phyloP scores from a whole-genome alignment of 768 basidiomycete species.

The Lactarius hengduanensis region DNA sequence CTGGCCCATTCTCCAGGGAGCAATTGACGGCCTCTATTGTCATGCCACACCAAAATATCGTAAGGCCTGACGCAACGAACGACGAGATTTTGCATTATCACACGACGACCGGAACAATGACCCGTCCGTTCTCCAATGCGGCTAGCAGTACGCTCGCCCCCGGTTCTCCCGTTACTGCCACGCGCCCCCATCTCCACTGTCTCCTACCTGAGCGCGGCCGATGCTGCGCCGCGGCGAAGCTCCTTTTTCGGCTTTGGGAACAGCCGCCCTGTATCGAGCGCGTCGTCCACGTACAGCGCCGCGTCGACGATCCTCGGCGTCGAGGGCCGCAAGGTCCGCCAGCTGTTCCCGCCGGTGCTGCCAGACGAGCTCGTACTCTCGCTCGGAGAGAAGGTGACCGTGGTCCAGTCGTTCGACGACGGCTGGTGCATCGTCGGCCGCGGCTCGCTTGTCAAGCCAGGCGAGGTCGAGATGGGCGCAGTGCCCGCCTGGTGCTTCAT shows the following conservation, averaged over 20 bases:
- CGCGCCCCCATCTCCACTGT: constrained; percentile 22
- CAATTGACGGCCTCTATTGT: constrained; percentile 47
- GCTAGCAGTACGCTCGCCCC: constrained; percentile 36
- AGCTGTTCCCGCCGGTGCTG: constrained; percentile 64
- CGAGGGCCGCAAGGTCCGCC: constrained; percentile 53
- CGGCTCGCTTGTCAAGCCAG: constrained; percentile 39
- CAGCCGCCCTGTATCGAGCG: constrained; percentile 22
- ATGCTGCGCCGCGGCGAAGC: constrained; percentile 1
- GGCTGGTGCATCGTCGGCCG: constrained; percentile 78
- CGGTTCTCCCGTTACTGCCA: not conserved
- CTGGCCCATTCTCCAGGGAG: constrained; percentile 41
- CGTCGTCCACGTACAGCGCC: constrained; percentile 21
- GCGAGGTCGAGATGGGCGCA: constrained; percentile 62
- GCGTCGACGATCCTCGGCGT: constrained; percentile 25
- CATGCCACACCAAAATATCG: constrained; percentile 52
- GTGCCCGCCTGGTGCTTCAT: constrained; percentile 79
- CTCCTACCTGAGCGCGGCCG: constrained; percentile 10
- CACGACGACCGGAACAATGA: constrained; percentile 42
- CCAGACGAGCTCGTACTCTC: constrained; percentile 68
- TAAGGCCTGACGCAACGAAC: constrained; percentile 38
- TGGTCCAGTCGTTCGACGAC: constrained; percentile 69
- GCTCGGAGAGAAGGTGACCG: constrained; percentile 57
- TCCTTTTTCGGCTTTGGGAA: constrained; percentile 27
- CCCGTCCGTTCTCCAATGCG: constrained; percentile 42
- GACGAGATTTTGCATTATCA: constrained; percentile 48